Evolutionary conservation across 345 rosid genomes (phyloP).

Genomic region (Clausena lansium): DNA sequence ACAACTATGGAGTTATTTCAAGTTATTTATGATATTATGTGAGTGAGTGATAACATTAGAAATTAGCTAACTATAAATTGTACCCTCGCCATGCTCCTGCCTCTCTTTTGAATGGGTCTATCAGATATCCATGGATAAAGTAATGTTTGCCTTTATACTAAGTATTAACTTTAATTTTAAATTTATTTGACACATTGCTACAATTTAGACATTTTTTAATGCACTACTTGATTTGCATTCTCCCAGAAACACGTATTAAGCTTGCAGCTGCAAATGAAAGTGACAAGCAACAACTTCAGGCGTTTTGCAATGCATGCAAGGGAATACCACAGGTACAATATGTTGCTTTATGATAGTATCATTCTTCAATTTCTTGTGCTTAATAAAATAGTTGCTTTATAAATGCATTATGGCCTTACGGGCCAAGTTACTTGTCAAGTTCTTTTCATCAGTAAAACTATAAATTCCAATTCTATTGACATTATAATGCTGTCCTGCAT

Average conservation of each 20-base stretch:
- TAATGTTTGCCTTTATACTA: not conserved
- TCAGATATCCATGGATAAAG: not conserved
- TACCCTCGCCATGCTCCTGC: conserved; percentile 31
- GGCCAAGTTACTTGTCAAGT: not conserved
- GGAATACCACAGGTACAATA: conserved; percentile 84
- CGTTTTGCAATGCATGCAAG: conserved; percentile 94
- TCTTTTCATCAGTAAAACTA: not conserved
- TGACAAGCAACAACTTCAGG: conserved; percentile 71
- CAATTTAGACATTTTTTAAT: conserved; percentile 1
- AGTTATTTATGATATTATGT: not conserved
- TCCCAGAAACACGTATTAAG: conserved; percentile 69
- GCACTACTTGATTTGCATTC: conserved; percentile 5
- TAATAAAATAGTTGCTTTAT: not conserved
- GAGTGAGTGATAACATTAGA: not conserved
- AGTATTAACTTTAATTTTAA: not conserved
- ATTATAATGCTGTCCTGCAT: too few relatives aligned
- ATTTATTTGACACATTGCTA: not conserved
- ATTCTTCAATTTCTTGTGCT: conserved; percentile 10
- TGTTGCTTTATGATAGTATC: not conserved
- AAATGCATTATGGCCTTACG: not conserved
- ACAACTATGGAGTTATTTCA: conserved; percentile 22
- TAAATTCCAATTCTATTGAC: not conserved
- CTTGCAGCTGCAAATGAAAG: conserved; percentile 75
- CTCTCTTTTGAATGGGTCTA: conserved; percentile 21
- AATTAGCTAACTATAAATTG: conserved; percentile 8